Conservation (phyloP, 2,329 filamentous ascomycete genomes). For the Pseudogymnoascus sp. region DNA sequence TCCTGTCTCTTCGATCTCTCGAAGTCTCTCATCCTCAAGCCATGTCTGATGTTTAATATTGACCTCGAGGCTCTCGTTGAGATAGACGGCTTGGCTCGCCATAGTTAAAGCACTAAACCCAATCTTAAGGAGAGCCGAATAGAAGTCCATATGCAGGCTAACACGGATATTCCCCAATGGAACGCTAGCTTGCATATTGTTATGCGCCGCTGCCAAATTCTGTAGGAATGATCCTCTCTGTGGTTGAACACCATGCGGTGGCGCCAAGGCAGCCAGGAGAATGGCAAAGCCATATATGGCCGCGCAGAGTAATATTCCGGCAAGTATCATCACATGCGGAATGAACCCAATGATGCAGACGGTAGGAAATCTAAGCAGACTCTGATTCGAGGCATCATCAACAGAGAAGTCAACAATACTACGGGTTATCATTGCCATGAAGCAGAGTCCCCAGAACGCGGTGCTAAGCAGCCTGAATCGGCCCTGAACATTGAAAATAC, state of each 20-base stretch:
- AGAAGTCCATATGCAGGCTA: conserved; percentile 88
- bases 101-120: conserved; percentile 87
- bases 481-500: conserved; percentile 72
- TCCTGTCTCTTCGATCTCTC: conserved; percentile 59
- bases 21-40: conserved; percentile 80
- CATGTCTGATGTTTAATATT: conserved; percentile 73
- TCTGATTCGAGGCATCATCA: conserved; percentile 53
- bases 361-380: conserved; percentile 80
- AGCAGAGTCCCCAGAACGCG: conserved; percentile 81
- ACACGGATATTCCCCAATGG: conserved; percentile 76
- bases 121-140: conserved; percentile 77
- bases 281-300: conserved; percentile 74
- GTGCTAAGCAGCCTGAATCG: conserved; percentile 80
- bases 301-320: conserved; percentile 70
- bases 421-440: conserved; percentile 79
- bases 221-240: conserved; percentile 43
- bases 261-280: conserved; percentile 63
- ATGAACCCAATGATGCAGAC: conserved; percentile 94
- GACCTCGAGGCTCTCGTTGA: conserved; percentile 80
- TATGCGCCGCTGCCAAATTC: conserved; percentile 65
- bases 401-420: conserved; percentile 59
- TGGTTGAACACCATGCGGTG: conserved; percentile 24
- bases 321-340: conserved; percentile 80
- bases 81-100: conserved; percentile 89
- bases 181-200: conserved; percentile 87